Evolutionary conservation across 2,329 filamentous ascomycete species (phyloP), one percentile per base, ranked within the genome.

Genomic region (Parafenestella ontariensis): DNA sequence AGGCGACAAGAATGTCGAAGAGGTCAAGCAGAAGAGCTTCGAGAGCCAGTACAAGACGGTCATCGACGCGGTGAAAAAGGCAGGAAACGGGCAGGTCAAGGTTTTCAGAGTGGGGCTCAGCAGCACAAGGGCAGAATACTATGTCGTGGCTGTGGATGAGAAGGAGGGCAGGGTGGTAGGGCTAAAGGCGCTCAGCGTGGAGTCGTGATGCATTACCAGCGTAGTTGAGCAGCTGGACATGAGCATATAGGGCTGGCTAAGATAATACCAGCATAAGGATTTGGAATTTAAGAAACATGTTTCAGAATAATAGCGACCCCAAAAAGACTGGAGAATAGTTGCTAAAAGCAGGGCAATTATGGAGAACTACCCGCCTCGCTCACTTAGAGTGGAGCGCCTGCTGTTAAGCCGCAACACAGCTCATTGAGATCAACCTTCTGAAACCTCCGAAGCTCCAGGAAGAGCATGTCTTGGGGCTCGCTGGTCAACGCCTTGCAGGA

Each of bases 171-270:
- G 82, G 76, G 68, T 96, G 55, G 86, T 96, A 7, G 93, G 93
- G 13, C 82, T 89, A 51, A 94, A 91, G 82, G 90, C 89, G 10
- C 78, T 91, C 77, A 86, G 89, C 23, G 82, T 96, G 59, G 92
- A 96, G 82, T 75, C 75, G 61, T 77, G 44, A 56, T 28, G 21
- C 24, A 23, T n/a, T n/a, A n/a, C 13, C 7, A 6, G 28, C 3
- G 10, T 1, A 31, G 11, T 13, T 13, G 15, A 11, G 11, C 7
- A 3, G 23, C n/a, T 17, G 40, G 20, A 24, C 20, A 10, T 39
- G 37, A 23, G 37, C 37, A 15, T 40, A n/a, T 40, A 21, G 37
- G 15, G 15, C 18, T 15, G 21, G 5, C 10, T 40, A 21, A 7
- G 9, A 5, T 24, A 15, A 24, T 10, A 23, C 11, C 5, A 21